phyloP scores from a whole-genome alignment of 176 grass and related monocot species.

The Urochloa ruziziensis region DNA sequence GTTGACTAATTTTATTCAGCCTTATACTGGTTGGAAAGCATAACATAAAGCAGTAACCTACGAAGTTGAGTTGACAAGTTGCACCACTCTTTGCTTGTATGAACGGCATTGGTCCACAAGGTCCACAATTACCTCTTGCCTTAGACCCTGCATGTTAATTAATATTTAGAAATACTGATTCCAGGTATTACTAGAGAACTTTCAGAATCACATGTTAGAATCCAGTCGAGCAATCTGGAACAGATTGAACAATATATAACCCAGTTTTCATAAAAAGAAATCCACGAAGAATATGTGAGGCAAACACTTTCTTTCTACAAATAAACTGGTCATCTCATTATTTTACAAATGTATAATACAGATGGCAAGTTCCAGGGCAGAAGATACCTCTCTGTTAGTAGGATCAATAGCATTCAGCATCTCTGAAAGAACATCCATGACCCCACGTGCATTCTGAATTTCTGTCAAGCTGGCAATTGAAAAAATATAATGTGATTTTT shows the following conservation, averaged over 20 bases:
- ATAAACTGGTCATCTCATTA: slow-evolving; percentile 5
- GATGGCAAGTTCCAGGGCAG: not conserved
- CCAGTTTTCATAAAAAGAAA: slow-evolving; percentile 1
- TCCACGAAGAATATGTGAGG: not conserved
- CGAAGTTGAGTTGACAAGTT: slow-evolving; percentile 80
- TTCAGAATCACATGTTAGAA: not conserved
- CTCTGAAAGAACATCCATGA: slow-evolving; percentile 88
- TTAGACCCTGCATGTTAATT: slow-evolving; percentile 63
- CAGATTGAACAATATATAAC: slow-evolving; percentile 11
- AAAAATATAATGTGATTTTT: slow-evolving; percentile 29
- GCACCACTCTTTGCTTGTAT: slow-evolving; percentile 76
- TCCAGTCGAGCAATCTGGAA: not conserved
- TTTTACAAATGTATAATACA: slow-evolving; percentile 21
- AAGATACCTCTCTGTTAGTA: slow-evolving; percentile 82
- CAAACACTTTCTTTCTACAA: not conserved
- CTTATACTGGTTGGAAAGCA: not conserved
- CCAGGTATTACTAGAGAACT: slow-evolving; percentile 6
- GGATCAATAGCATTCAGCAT: slow-evolving; percentile 97
- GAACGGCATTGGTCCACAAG: slow-evolving; percentile 82
- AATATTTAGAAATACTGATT: slow-evolving; percentile 4
- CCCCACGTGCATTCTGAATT: slow-evolving; percentile 90
- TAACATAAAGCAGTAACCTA: slow-evolving; percentile 41
- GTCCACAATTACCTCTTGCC: slow-evolving; percentile 80
- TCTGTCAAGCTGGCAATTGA: slow-evolving; percentile 52
- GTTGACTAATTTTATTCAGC: not conserved